A percentile compares a stretch with the other conserved stretches of the same genome.
phyloP scores from a whole-genome alignment of 306 rosid genomes.

The Cicer cuneatum region DNA sequence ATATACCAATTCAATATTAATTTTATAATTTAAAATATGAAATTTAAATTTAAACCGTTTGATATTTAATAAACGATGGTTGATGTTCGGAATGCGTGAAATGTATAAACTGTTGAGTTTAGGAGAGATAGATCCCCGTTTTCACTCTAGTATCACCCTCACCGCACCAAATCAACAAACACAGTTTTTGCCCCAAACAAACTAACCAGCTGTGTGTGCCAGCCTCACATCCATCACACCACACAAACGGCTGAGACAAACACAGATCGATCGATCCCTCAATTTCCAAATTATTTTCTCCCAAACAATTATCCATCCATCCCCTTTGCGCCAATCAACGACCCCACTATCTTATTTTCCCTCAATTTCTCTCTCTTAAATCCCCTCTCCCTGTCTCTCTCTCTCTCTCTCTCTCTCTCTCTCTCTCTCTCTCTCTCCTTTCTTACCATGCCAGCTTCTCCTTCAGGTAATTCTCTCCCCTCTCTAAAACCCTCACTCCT shows the following conservation, averaged over 20 bases:
- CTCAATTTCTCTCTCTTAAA: conserved; percentile 43
- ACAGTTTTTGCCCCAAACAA: conserved; percentile 35
- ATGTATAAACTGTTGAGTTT: no score
- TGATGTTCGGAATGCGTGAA: no score
- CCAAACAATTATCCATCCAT: conserved; percentile 32
- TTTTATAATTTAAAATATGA: no score
- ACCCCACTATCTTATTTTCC: conserved; percentile 63
- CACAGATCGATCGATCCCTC: conserved; percentile 16
- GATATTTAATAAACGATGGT: no score
- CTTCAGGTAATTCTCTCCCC: conserved; percentile 58
- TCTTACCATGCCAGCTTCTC: conserved; percentile 78
- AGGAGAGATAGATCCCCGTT: not conserved
- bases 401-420: conserved; percentile 43
- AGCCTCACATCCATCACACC: conserved; percentile 32
- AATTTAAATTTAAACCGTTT: no score
- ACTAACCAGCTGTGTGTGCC: not conserved
- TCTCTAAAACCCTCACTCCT: conserved; percentile 47
- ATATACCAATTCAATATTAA: no score
- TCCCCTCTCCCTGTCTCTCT: conserved; percentile 18
- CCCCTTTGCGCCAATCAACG: conserved; percentile 75
- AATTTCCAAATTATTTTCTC: conserved; percentile 42
- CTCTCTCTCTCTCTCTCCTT: conserved; percentile 38
- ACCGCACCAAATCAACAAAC: conserved; percentile 33
- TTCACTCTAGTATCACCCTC: conserved; percentile 9
- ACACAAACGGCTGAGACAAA: not conserved